These are phyloP conservation scores for Pseudonitzschia delicatissima DNA, from an alignment of 108 stramenopile species.

Conservation along the genomic window DNA sequence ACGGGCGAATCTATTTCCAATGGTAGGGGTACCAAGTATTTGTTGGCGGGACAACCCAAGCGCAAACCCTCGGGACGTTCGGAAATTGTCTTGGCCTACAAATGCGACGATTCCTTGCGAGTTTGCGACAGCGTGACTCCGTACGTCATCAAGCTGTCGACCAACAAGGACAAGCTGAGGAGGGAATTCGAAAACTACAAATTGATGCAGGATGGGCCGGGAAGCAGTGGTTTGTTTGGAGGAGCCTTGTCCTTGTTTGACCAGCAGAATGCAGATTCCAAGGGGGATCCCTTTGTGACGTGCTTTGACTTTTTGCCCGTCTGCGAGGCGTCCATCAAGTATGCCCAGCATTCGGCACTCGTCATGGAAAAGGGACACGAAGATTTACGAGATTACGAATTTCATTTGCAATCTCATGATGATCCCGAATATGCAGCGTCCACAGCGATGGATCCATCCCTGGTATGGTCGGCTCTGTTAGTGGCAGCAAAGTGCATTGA, in stretches of 20 bases:
- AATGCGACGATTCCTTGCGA: neutral
- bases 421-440: constrained; percentile 52
- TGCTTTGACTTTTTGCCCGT: constrained; percentile 55
- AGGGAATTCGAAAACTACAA: constrained; percentile 7
- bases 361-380: constrained; percentile 73
- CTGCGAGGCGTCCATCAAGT: constrained; percentile 17
- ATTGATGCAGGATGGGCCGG: neutral
- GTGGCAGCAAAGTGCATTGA: constrained; percentile 66
- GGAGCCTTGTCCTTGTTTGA: too few species aligned
- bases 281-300: constrained; percentile 45
- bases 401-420: constrained; percentile 39
- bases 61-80: constrained; percentile 11
- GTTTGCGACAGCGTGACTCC: neutral
- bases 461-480: neutral
- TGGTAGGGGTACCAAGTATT: constrained; percentile 11
- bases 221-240: neutral
- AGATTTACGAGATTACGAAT: constrained; percentile 69
- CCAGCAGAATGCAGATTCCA: too few species aligned
- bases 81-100: constrained; percentile 15
- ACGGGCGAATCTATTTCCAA: constrained; percentile 20
- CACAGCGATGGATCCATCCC: neutral
- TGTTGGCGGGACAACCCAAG: constrained; percentile 18
- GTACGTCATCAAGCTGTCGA: neutral
- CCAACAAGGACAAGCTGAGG: constrained; percentile 3
- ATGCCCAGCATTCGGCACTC: constrained; percentile 53